Base-by-base conservation (phyloP, 805 yeast species). In the Torulaspora microellipsoides region DNA sequence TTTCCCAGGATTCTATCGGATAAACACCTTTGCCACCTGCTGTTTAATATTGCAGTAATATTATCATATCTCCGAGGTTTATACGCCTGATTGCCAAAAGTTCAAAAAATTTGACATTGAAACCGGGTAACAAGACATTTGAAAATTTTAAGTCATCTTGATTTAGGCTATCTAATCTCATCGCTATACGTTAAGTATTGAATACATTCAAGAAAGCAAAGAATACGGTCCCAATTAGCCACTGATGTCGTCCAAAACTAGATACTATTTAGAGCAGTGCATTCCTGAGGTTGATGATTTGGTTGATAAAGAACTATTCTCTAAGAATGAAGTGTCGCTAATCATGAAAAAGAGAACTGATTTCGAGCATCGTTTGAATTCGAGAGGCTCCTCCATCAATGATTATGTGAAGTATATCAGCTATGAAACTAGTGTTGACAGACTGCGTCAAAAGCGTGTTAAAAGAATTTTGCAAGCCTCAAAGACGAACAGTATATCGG, bases 271-370 rank as follows among this genome's bases (percentile, higher is more conserved):
- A 55, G 84, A 80, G 56, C 80, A 77, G 69, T 77, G 89, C 4
- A 89, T 90, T 58, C 95, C 96, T 0, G 99, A 93, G 65, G 73
- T 93, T 42, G 91, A 90, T 57, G 99, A 91, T 57, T 75, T 93
- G 28, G 80, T 83, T 46, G 77, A 77, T 45, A 83, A 86, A 57
- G 89, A 89, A 3, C 71, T 93, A 4, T 93, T 93, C 64, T 83
- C 80, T 33, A 85, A 85, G 54, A 77, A 77, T 53, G 99, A 93
- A 66, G 80, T 89, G 52, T 80, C 83, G 32, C 74, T 76, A 70
- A 83, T 93, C 42, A 87, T 91, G 88, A 82, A 93, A 67, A 78
- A 89, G 60, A 77, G 99, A 68, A 91, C 97, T 0, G 97, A 90
- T 66, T 93, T 89, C 56, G 99, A 93, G 66, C 96, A 93, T 63